Conservation (phyloP, 805 yeast genomes). For the Yarrowia sp. region DNA sequence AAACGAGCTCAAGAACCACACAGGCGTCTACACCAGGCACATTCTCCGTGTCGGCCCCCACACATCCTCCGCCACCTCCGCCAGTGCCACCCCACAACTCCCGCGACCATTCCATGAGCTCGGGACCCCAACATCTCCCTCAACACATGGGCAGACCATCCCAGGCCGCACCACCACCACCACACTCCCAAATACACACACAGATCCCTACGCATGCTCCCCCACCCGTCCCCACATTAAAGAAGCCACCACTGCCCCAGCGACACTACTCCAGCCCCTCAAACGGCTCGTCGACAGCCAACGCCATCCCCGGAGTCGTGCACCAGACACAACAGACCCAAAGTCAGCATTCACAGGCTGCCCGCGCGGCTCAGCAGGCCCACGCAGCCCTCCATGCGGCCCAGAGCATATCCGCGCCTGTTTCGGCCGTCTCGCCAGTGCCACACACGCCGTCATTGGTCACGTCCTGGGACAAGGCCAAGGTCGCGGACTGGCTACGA, state of each 20-base stretch:
- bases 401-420: not conserved
- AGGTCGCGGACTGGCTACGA: constrained; percentile 34
- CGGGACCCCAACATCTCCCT: not conserved
- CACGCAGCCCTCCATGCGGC: not conserved
- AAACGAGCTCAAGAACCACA: not conserved
- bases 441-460: not conserved
- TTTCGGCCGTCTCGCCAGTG: not conserved
- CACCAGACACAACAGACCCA: not conserved
- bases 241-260: not conserved
- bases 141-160: not conserved
- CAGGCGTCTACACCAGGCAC: not conserved
- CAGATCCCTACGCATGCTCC: not conserved
- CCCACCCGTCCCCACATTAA: not conserved
- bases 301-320: not conserved
- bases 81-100: not conserved
- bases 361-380: constrained; percentile 14
- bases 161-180: not conserved
- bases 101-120: not conserved
- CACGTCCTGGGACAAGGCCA: constrained; percentile 33
- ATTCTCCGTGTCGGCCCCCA: not conserved
- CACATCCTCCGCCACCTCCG: not conserved
- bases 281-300: not conserved
- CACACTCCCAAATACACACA: not conserved
- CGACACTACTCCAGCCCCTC: not conserved
- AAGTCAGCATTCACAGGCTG: not conserved